These are phyloP conservation scores for Piper betle DNA, from an alignment of 164 flowering plant species.

Conservation along the genomic window DNA sequence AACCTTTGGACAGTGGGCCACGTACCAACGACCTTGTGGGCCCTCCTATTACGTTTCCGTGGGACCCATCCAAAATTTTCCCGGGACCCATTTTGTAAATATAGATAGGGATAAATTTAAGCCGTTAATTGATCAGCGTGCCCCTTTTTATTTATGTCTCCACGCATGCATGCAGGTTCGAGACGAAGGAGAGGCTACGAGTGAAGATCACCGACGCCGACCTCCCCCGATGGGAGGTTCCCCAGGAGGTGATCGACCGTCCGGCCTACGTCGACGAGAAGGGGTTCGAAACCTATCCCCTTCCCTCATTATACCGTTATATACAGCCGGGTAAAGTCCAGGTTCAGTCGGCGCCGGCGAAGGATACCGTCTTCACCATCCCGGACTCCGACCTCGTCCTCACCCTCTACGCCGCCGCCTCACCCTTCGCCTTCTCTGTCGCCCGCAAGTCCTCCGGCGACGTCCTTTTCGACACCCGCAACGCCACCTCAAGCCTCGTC, in stretches of 20 bases:
- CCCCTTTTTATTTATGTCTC: no score
- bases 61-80: no score
- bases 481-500: slow-evolving; percentile 25
- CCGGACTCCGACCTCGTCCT: slow-evolving; percentile 20
- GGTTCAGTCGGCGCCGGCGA: neutral
- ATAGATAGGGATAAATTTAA: no score
- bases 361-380: slow-evolving; percentile 4
- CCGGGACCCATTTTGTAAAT: no score
- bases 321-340: no score
- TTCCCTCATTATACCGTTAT: slow-evolving; percentile 2
- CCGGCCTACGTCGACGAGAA: slow-evolving; percentile 3
- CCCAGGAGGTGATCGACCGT: slow-evolving; percentile 38
- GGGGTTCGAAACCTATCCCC: no score
- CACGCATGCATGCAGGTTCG: slow-evolving; percentile 27
- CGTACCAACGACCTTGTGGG: no score
- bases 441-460: slow-evolving; percentile 16
- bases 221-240: slow-evolving; percentile 62
- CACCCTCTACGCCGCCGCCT: slow-evolving; percentile 9
- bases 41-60: no score
- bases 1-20: no score
- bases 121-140: no score
- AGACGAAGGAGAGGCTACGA: slow-evolving; percentile 39
- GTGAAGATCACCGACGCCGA: slow-evolving; percentile 44
- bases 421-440: slow-evolving; percentile 14
- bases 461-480: slow-evolving; percentile 17